Conservation (phyloP, 164 flowering plant genomes). For the Dillenia turbinata region DNA sequence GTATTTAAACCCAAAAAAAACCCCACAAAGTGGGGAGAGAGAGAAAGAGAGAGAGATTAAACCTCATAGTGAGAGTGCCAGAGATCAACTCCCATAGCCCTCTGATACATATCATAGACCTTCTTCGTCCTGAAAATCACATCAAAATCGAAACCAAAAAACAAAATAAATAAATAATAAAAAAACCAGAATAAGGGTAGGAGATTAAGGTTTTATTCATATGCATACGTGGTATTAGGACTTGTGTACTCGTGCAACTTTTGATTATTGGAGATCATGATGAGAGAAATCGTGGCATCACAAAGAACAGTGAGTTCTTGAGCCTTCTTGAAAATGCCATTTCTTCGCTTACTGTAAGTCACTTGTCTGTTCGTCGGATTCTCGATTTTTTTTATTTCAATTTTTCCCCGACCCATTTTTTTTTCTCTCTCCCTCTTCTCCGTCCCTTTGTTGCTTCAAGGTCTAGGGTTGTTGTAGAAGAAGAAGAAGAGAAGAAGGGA, state of each 20-base stretch:
- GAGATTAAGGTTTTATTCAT: neutral
- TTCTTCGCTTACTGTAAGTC: conserved; percentile 65
- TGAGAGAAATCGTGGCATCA: conserved; percentile 64
- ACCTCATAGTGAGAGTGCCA: conserved; percentile 76
- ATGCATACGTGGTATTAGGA: conserved; percentile 39
- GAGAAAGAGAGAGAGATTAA: neutral
- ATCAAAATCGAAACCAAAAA: neutral
- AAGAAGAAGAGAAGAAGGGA: too few relatives aligned
- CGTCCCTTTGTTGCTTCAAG: too few relatives aligned
- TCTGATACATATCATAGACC: conserved; percentile 58
- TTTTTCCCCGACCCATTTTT: conserved; percentile 69
- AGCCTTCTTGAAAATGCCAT: conserved; percentile 72
- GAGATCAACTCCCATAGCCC: conserved; percentile 30
- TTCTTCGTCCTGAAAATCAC: conserved; percentile 41
- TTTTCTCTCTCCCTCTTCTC: conserved; percentile 1
- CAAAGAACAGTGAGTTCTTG: conserved; percentile 64
- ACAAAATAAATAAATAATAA: neutral
- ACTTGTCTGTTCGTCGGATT: conserved; percentile 69
- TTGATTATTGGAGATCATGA: conserved; percentile 46
- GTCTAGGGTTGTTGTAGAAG: too few relatives aligned
- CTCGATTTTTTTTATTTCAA: conserved; percentile 65
- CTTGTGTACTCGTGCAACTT: conserved; percentile 49
- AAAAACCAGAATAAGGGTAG: neutral
- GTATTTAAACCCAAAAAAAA: neutral
- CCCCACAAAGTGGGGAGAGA: neutral